A percentile compares a stretch with the other conserved stretches of the same genome.
phyloP scores from a whole-genome alignment of 352 stramenopile genomes.

The Pythium aquatile region DNA sequence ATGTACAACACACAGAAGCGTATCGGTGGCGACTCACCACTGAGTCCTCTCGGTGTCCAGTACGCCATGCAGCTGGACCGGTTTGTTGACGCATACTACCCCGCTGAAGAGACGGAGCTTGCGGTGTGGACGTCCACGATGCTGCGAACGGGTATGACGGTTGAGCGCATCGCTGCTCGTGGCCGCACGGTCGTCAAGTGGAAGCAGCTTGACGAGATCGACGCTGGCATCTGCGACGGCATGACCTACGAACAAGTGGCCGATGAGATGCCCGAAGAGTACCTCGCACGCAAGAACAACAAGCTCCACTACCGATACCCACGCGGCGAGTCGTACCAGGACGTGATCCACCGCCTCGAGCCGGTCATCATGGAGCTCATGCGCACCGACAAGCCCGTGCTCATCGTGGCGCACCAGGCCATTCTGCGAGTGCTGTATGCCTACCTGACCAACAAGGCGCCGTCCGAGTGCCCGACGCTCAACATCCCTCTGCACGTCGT shows the following conservation, averaged over 20 bases:
- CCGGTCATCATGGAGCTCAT: conserved; percentile 97
- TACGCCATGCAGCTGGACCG: conserved; percentile 93
- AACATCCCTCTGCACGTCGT: conserved; percentile 94
- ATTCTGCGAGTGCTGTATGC: conserved; percentile 95
- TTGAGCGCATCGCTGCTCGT: conserved; percentile 72
- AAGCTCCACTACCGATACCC: conserved; percentile 86
- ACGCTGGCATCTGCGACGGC: conserved; percentile 95
- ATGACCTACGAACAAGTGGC: conserved; percentile 98
- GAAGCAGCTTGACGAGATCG: conserved; percentile 95
- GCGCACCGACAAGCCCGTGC: conserved; percentile 89
- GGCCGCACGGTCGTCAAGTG: conserved; percentile 77
- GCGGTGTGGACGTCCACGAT: conserved; percentile 97
- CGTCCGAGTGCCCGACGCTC: conserved; percentile 91
- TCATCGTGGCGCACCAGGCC: conserved; percentile 95
- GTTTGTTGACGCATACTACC: conserved; percentile 92
- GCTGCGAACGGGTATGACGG: conserved; percentile 95
- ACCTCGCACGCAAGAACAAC: conserved; percentile 89
- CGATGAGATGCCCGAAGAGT: conserved; percentile 94
- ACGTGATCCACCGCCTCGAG: conserved; percentile 97
- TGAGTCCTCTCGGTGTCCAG: conserved; percentile 91
- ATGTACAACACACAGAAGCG: conserved; percentile 98
- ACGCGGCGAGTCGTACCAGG: conserved; percentile 96
- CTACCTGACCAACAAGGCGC: conserved; percentile 94
- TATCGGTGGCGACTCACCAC: conserved; percentile 94
- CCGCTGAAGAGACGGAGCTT: conserved; percentile 65